These are phyloP conservation scores for Magnusiomyces starmeri DNA, from an alignment of 1,139 yeast species.

Conservation along the genomic window DNA sequence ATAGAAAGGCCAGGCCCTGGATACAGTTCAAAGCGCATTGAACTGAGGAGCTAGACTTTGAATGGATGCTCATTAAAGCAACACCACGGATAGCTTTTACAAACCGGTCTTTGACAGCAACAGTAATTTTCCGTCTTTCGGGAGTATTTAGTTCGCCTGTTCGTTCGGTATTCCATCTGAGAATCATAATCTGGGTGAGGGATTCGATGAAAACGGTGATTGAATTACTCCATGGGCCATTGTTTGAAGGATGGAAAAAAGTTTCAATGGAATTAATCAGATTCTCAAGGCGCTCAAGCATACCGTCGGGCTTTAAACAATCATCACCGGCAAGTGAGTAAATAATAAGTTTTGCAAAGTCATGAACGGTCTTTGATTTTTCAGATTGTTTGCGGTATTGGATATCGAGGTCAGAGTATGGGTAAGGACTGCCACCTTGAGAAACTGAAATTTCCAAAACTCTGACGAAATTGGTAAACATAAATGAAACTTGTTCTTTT, in stretches of 20 bases:
- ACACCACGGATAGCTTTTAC: conserved; percentile 51
- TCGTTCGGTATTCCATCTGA: conserved; percentile 34
- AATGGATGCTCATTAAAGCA: conserved; percentile 68
- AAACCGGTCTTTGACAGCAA: conserved; percentile 43
- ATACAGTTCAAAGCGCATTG: conserved; percentile 56
- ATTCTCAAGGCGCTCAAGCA: conserved; percentile 48
- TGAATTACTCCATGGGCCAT: conserved; percentile 75
- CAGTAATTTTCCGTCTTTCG: conserved; percentile 41
- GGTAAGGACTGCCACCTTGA: conserved; percentile 33
- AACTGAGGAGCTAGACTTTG: conserved; percentile 55
- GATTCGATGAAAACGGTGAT: conserved; percentile 55
- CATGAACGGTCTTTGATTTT: conserved; percentile 26
- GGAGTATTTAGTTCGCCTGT: conserved; percentile 35
- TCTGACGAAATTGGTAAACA: conserved; percentile 44
- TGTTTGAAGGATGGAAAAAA: conserved; percentile 85
- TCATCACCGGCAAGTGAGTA: conserved; percentile 51
- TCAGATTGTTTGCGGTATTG: conserved; percentile 20
- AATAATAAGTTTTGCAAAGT: conserved; percentile 52
- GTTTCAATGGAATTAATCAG: conserved; percentile 69
- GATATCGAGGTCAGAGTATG: conserved; percentile 24
- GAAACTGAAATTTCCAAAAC: conserved; percentile 36
- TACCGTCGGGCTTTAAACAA: conserved; percentile 37
- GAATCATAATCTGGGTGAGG: conserved; percentile 29
- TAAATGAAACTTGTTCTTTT: conserved; percentile 48
- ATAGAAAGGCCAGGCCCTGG: conserved; percentile 55